Conservation (phyloP, 495 filamentous ascomycete species). For the Aspergillus nidulans region DNA sequence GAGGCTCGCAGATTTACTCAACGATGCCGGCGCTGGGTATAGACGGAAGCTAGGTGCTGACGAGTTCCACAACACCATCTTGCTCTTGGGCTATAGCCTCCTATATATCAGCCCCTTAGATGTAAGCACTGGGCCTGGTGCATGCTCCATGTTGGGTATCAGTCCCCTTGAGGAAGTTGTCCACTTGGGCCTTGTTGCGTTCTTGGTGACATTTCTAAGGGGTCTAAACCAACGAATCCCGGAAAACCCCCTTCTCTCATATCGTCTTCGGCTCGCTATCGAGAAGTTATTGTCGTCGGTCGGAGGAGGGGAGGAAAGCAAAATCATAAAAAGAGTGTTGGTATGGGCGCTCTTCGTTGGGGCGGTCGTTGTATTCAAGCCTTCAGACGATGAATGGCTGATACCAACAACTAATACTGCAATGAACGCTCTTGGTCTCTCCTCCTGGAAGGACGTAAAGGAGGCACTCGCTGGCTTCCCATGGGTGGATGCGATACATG, state of each 20-base stretch:
- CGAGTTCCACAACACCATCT: not conserved
- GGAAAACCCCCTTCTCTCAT: not conserved
- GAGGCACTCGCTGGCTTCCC: not conserved
- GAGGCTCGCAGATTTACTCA: not conserved
- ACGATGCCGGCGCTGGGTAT: not conserved
- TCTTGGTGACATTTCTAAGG: not conserved
- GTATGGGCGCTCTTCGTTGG: conserved; percentile 1
- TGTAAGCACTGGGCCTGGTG: not conserved
- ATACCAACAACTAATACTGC: not conserved
- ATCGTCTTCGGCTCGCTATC: not conserved
- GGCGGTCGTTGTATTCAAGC: not conserved
- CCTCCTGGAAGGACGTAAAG: not conserved
- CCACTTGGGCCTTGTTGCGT: not conserved
- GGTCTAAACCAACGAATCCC: not conserved
- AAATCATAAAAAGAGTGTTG: not conserved
- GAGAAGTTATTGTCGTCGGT: not conserved
- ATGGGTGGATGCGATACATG: not conserved
- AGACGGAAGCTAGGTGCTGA: not conserved
- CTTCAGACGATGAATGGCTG: not conserved
- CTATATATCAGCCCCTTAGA: not conserved
- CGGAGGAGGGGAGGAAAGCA: not conserved
- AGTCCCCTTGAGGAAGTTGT: not conserved
- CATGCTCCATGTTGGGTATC: not conserved
- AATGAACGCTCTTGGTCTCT: not conserved
- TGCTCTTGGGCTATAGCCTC: not conserved